Base-by-base conservation (phyloP, 495 filamentous ascomycete genomes). In the Lindgomyces ingoldianus region DNA sequence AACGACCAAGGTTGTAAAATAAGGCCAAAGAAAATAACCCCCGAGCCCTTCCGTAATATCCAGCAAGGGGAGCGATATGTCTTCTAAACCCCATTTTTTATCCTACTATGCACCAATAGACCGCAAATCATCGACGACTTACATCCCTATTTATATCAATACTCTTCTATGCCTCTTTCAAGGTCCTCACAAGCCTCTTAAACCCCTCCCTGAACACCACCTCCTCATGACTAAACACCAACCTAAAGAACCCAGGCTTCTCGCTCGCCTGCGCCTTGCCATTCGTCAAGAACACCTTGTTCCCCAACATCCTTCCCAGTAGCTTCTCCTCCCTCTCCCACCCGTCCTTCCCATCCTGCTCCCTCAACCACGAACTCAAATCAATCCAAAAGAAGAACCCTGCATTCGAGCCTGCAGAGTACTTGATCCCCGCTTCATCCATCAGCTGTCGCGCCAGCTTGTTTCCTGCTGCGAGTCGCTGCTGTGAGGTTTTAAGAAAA, bases 311-410 rank as follows among this genome's bases (percentile, higher is more conserved):
- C 33, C 33, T 39, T 14, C 14, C 33, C 33, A 14, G 6, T 14
- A 39, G 14, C 68, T 56, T 54, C 76, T 73, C 72, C 12, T 30
- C 41, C n/a, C 42, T 21, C 1, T 68, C 70, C 6, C 39, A 25
- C 4, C 60, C 57, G 1, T 25, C 16, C 41, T 22, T 51, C 22
- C 44, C 44, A 39, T 61, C 25, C 3, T 36, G n/a, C 26, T 41
- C 33, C 19, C 25, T 18, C 16, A 71, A 69, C 44, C 42, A 47
- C 67, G 48, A 62, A 6, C 80, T 72, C 27, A 88, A 70, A 73
- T 87, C 77, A 1, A 83, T 68, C 85, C 85, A 87, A 9, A 88
- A 65, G 67, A 87, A 88, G 55, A 88, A 80, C 0, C 77, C 85
- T 4, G 83, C 84, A 72, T 84, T 81, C 64, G 56, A 76, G 56